Base-by-base conservation (phyloP, 768 basidiomycete genomes). In the Tubosaeta brunneosetosa region DNA sequence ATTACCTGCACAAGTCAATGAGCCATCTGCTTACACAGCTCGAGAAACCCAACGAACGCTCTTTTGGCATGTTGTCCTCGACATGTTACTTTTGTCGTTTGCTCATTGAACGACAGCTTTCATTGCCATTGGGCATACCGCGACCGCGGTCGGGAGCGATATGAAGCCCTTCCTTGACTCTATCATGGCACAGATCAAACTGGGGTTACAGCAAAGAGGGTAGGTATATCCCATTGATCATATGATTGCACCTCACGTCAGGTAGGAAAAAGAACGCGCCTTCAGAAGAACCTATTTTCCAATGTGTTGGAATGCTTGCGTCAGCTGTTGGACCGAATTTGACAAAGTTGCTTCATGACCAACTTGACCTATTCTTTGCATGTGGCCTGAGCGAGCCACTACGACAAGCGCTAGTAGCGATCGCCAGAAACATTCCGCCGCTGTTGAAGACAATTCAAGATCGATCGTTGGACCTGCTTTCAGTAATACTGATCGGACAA, bases 231-330 rank as follows among this genome's bases (percentile, higher is more conserved):
- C 10, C 11, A 6, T 12, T 38, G 42, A 41, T 27, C 33, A 42
- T 12, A 25, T 43, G 34, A 17, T 36, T 29, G 0, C 6, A 47
- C 14, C 49, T 59, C 53, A 63, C 36, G 27, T 31, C 2, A 22
- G 13, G 27, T 55, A 86, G 83, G 52, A 85, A 86, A 64, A 95
- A 94, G 77, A 94, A 92, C 64, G 90, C 93, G 2, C 89, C 91
- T 3, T 85, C 87, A 14, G 94, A 97, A 68, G 93, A 93, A 58
- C 88, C 94, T 0, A 93, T 98, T 53, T 98, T 99, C 65, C 91
- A 97, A 76, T 98, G 97, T 70, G 82, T 99, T 53, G 92, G 92
- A 34, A 95, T 97, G 93, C 76, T 99, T 40, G 92, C 94, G 1
- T 82, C 85, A 2, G 91, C 97, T 9, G 94, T 99, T 31, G 97